Percentiles rank a stretch among this genome's conserved stretches.
Evolutionary conservation across 2,329 filamentous ascomycete species (phyloP).

Genomic region (Magnaporthales sp.): DNA sequence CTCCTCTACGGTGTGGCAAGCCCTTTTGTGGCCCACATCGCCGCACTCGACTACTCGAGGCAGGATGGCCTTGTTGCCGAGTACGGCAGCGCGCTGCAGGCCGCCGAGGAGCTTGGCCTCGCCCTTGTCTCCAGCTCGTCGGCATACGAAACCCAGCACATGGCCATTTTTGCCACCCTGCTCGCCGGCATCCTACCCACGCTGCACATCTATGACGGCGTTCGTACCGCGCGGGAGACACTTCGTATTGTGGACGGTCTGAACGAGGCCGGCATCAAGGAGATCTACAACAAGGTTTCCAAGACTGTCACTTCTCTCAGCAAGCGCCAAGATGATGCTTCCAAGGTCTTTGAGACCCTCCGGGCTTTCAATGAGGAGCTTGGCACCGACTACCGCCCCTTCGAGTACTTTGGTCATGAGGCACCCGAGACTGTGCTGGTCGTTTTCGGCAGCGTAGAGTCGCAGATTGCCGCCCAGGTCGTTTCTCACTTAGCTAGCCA

Average conservation of each 20-base stretch:
- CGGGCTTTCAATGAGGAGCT: constrained; percentile 80
- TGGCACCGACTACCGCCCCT: constrained; percentile 84
- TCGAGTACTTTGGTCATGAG: constrained; percentile 86
- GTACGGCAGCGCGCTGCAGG: constrained; percentile 70
- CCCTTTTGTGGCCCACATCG: constrained; percentile 86
- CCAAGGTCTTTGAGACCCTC: constrained; percentile 61
- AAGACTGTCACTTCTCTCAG: constrained; percentile 50
- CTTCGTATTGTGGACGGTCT: constrained; percentile 64
- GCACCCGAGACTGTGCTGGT: constrained; percentile 77
- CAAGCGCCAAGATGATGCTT: constrained; percentile 63
- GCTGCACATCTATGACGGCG: constrained; percentile 71
- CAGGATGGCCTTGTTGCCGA: constrained; percentile 70
- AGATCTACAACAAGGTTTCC: constrained; percentile 57
- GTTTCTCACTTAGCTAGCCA: constrained; percentile 62
- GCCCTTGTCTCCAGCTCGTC: constrained; percentile 79
- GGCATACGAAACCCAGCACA: constrained; percentile 87
- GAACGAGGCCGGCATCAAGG: constrained; percentile 52
- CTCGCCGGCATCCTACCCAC: constrained; percentile 65
- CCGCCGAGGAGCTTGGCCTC: constrained; percentile 84
- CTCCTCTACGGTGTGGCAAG: constrained; percentile 86
- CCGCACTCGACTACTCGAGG: constrained; percentile 76
- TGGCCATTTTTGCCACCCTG: constrained; percentile 67
- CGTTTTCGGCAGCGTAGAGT: constrained; percentile 86
- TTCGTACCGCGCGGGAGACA: constrained; percentile 64
- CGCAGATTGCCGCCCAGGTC: constrained; percentile 76